Base-by-base conservation (phyloP, 2,329 filamentous ascomycete species). In the Cladophialophora bantiana region DNA sequence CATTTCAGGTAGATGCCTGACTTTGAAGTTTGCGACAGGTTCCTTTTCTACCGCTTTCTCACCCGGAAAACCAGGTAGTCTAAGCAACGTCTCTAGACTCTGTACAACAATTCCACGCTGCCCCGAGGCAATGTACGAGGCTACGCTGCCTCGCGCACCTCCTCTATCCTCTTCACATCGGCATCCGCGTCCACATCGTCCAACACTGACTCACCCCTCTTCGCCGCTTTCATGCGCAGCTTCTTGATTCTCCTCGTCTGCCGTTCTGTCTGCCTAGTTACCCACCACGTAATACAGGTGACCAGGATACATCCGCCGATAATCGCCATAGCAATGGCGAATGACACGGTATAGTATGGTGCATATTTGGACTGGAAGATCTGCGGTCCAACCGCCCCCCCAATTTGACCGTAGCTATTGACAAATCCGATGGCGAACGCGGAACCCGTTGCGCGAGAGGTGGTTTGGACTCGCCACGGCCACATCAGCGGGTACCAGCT, bases 401-500 rank as follows among this genome's bases (percentile, higher is more conserved):
- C 82, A 20, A 84, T 82, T 68, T 84, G 82, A 0, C 82, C 82
- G 69, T 83, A 83, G 62, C 79, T 81, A 68, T 84, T 84, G 57
- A 82, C 81, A 63, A 84, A 84, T 0, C 78, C 82, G 63, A 84
- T 83, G 5, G 80, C 78, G 68, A 84, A 84, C 0, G 83, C 83
- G 0, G 83, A 83, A 0, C 82, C 83, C 0, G 82, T 84, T 0
- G 83, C 81, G 2, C 80, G 70, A 35, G 76, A 77, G 0, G 81
- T 83, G 0, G 83, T 84, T 70, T 84, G 82, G 0, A 83, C 81
- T 3, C 83, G 78, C 82, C 83, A 84, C 10, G 83, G 82, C 83
- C 83, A 83, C 82, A 84, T 84, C 65, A 83, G 77, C 0, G 83
- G 80, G 68, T 77, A 85, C 78, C 81, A 83, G 1, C 79, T 77